Percentiles rank a stretch among this genome's conserved stretches.
These are phyloP conservation scores for Mycena alexandri DNA, from an alignment of 768 basidiomycete species.

Conservation along the genomic window DNA sequence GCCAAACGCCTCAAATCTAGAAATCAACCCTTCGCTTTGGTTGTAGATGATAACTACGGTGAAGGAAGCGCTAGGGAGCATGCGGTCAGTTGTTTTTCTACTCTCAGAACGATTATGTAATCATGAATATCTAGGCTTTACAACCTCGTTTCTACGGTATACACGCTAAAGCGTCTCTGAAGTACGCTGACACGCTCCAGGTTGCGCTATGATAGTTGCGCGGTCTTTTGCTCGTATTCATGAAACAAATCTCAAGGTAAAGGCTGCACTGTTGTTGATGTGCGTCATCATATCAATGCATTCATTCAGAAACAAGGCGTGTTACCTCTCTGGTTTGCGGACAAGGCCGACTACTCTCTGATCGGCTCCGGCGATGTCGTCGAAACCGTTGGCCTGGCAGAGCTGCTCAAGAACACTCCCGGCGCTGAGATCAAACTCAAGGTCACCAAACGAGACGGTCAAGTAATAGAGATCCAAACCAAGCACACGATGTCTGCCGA, in stretches of 20 bases:
- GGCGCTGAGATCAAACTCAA: conserved; percentile 65
- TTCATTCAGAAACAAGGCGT: conserved; percentile 91
- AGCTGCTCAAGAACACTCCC: conserved; percentile 66
- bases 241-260: conserved; percentile 95
- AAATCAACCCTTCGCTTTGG: conserved; percentile 89
- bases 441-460: conserved; percentile 76
- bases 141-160: conserved; percentile 95
- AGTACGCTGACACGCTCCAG: conserved; percentile 44
- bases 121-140: conserved; percentile 61
- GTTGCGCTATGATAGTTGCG: conserved; percentile 89
- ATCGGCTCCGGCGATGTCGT: conserved; percentile 88
- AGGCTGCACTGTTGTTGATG: neutral
- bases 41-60: conserved; percentile 98
- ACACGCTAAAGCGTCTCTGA: conserved; percentile 28
- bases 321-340: conserved; percentile 92
- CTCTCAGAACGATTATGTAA: neutral
- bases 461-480: conserved; percentile 74
- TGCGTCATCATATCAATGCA: conserved; percentile 22
- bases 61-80: conserved; percentile 99
- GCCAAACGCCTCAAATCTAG: conserved; percentile 91
- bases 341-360: conserved; percentile 86
- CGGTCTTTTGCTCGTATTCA: conserved; percentile 98
- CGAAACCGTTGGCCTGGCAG: conserved; percentile 85
- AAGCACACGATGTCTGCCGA: conserved; percentile 93
- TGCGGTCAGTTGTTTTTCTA: conserved; percentile 55